Evolutionary conservation across 2,329 filamentous ascomycete genomes (phyloP).

Genomic region (Hymenoscyphus repandus): DNA sequence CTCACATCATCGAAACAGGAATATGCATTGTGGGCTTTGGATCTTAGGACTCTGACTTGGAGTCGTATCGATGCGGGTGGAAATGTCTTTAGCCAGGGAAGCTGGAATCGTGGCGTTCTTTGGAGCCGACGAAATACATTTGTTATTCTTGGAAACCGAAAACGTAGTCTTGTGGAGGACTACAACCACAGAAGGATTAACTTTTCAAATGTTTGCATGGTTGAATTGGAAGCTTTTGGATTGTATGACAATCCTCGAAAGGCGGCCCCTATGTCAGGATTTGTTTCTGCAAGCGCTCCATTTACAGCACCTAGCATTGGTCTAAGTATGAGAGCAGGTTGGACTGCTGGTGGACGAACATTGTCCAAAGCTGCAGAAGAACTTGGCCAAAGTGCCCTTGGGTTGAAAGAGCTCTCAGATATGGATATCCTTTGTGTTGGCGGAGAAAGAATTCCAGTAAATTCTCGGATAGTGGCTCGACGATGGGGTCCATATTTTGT

Average conservation of each 20-base stretch:
- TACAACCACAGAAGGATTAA: slow-evolving; percentile 98
- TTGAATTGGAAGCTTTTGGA: slow-evolving; percentile 94
- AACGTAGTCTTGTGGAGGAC: slow-evolving; percentile 89
- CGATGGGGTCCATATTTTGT: slow-evolving; percentile 97
- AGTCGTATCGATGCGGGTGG: slow-evolving; percentile 92
- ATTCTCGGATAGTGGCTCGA: slow-evolving; percentile 79
- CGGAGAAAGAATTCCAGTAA: slow-evolving; percentile 88
- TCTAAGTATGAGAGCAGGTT: slow-evolving; percentile 46
- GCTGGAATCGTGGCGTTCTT: slow-evolving; percentile 92
- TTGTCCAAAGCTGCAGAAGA: slow-evolving; percentile 77
- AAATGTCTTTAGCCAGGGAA: slow-evolving; percentile 91
- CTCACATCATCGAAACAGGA: slow-evolving; percentile 97
- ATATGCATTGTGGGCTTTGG: slow-evolving; percentile 93
- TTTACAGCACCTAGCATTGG: slow-evolving; percentile 48
- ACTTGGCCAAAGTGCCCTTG: slow-evolving; percentile 74
- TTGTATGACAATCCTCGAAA: slow-evolving; percentile 93
- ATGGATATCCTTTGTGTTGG: slow-evolving; percentile 95
- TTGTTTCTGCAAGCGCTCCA: slow-evolving; percentile 74
- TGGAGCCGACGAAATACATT: slow-evolving; percentile 95
- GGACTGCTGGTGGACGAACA: slow-evolving; percentile 68
- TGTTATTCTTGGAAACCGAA: slow-evolving; percentile 90
- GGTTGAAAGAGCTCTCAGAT: slow-evolving; percentile 79
- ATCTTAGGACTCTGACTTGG: slow-evolving; percentile 85
- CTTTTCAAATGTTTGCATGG: slow-evolving; percentile 93
- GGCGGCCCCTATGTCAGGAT: slow-evolving; percentile 71